Evolutionary conservation across 2,329 filamentous ascomycete genomes (phyloP).

Genomic region (Rhynchosporium agropyri): DNA sequence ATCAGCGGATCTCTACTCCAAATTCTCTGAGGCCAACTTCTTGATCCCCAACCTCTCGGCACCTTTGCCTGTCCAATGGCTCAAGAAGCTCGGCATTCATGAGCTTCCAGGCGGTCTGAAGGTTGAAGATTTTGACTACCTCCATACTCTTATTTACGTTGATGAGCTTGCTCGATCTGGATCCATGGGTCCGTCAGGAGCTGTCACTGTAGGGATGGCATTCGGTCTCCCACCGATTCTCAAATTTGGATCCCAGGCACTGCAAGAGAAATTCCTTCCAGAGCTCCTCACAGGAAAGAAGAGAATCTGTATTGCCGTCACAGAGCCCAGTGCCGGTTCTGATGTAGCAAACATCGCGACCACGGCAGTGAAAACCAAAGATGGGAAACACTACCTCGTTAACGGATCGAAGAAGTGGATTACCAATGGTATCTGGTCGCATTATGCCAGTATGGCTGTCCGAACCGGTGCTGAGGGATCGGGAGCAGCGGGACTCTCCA

Average conservation of each 20-base stretch:
- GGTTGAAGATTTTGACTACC: slow-evolving; percentile 74
- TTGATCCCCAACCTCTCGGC: slow-evolving; percentile 70
- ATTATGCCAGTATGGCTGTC: slow-evolving; percentile 72
- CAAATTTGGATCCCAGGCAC: slow-evolving; percentile 63
- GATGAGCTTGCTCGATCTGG: slow-evolving; percentile 71
- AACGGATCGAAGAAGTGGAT: slow-evolving; percentile 83
- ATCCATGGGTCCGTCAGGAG: slow-evolving; percentile 62
- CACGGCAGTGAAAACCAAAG: slow-evolving; percentile 61
- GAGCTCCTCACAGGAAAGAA: slow-evolving; percentile 68
- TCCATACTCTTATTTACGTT: slow-evolving; percentile 69
- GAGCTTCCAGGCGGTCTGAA: slow-evolving; percentile 66
- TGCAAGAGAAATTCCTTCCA: slow-evolving; percentile 69
- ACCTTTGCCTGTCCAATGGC: slow-evolving; percentile 68
- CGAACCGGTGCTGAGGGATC: slow-evolving; percentile 64
- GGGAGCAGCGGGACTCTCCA: slow-evolving; percentile 66
- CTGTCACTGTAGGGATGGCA: slow-evolving; percentile 71
- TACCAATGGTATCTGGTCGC: slow-evolving; percentile 71
- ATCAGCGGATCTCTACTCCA: slow-evolving; percentile 63
- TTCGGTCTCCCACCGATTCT: slow-evolving; percentile 73
- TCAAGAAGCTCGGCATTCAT: slow-evolving; percentile 66
- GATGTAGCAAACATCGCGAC: slow-evolving; percentile 76
- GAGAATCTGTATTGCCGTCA: slow-evolving; percentile 75
- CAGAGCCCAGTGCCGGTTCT: slow-evolving; percentile 72
- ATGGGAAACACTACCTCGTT: slow-evolving; percentile 69
- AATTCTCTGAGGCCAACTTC: slow-evolving; percentile 68